These are phyloP conservation scores for Sistotremastrum niveocremeum DNA, from an alignment of 768 basidiomycete genomes.

Conservation along the genomic window DNA sequence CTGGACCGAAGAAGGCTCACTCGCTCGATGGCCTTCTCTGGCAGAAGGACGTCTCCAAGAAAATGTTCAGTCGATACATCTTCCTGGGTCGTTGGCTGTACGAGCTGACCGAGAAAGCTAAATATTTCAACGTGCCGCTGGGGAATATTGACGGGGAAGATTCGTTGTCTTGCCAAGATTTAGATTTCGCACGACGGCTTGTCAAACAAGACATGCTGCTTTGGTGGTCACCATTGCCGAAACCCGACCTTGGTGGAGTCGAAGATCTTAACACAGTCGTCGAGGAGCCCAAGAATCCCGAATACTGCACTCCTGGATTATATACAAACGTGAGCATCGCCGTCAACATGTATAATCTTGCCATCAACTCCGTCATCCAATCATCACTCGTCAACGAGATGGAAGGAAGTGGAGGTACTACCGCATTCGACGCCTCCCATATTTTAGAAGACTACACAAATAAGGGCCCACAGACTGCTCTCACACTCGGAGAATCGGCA, in stretches of 20 bases:
- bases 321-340: constrained; percentile 92
- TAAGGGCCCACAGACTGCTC: constrained; percentile 39
- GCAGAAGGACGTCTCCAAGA: constrained; percentile 70
- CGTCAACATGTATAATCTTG: constrained; percentile 79
- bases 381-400: constrained; percentile 93
- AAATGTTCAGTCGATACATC: constrained; percentile 78
- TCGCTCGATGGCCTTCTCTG: constrained; percentile 77
- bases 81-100: constrained; percentile 68
- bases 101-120: constrained; percentile 61
- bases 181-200: constrained; percentile 81
- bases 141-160: constrained; percentile 90
- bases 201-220: constrained; percentile 80
- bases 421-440: constrained; percentile 86
- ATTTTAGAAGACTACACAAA: constrained; percentile 83
- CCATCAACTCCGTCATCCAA: constrained; percentile 87
- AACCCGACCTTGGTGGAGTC: constrained; percentile 86
- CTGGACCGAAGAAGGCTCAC: constrained; percentile 62
- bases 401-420: constrained; percentile 87
- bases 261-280: constrained; percentile 71
- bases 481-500: constrained; percentile 80
- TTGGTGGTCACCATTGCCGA: constrained; percentile 91
- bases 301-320: constrained; percentile 72
- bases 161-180: constrained; percentile 74
- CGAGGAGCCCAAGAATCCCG: constrained; percentile 72
- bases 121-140: constrained; percentile 86